Evolutionary conservation across 148 eudicot genomes (phyloP).

Genomic region (Rhododendron simsii): DNA sequence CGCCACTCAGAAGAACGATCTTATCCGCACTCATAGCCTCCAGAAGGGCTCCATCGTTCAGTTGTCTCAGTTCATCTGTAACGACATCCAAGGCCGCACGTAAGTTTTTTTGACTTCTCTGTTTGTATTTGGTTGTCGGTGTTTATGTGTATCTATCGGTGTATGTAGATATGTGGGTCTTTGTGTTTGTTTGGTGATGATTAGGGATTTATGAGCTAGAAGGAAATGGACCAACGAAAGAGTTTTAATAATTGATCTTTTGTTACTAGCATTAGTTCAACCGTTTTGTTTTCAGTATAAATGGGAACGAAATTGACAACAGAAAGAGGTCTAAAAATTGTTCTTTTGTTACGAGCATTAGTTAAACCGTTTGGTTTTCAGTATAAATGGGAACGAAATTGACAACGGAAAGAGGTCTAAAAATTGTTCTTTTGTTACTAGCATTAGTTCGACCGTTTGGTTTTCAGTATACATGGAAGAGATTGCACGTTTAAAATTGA

Average conservation of each 20-base stretch:
- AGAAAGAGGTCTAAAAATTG: not conserved
- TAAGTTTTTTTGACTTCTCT: slow-evolving; percentile 6
- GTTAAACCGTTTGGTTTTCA: no score
- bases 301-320: not conserved
- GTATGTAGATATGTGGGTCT: not conserved
- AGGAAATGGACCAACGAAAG: not conserved
- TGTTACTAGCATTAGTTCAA: not conserved
- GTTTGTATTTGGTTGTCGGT: no score
- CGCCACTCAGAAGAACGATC: slow-evolving; percentile 60
- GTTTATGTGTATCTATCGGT: no score
- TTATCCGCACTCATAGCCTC: slow-evolving; percentile 34
- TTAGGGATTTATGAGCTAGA: not conserved
- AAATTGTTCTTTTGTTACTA: not conserved
- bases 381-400: not conserved
- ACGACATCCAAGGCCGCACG: slow-evolving; percentile 41
- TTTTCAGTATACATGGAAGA: not conserved
- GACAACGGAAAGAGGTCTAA: not conserved
- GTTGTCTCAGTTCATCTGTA: slow-evolving; percentile 43
- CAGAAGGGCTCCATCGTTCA: slow-evolving; percentile 63
- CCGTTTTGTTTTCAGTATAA: not conserved
- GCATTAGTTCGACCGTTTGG: not conserved
- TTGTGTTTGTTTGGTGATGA: not conserved
- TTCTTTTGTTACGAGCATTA: not conserved
- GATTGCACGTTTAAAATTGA: no score
- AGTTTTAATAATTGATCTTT: not conserved